Evolutionary conservation across 495 filamentous ascomycete genomes (phyloP).

Genomic region (Arthonia radiata): DNA sequence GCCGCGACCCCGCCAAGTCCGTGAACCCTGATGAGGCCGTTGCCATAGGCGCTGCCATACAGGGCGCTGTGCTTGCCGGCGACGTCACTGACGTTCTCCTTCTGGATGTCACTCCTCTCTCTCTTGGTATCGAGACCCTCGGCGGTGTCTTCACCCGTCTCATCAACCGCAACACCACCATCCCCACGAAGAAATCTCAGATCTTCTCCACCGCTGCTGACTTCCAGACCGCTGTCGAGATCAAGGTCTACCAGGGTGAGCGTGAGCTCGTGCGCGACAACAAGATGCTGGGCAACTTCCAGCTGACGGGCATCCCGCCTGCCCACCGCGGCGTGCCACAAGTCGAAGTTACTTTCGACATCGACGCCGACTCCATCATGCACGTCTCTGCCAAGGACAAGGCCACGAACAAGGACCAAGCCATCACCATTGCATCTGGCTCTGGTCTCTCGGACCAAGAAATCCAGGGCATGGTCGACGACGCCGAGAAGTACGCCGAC

Average conservation of each 20-base stretch:
- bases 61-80: conserved; percentile 90
- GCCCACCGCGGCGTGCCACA: conserved; percentile 96
- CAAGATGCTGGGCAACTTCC: conserved; percentile 99
- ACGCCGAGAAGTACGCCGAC: conserved; percentile 91
- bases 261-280: conserved; percentile 98
- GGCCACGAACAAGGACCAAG: conserved; percentile 98
- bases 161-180: conserved; percentile 99
- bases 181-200: conserved; percentile 99
- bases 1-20: conserved; percentile 92
- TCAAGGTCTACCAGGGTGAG: conserved; percentile 99
- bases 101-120: conserved; percentile 90
- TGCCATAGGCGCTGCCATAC: conserved; percentile 91
- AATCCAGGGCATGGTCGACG: conserved; percentile 90
- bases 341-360: conserved; percentile 97
- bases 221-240: conserved; percentile 98
- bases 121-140: conserved; percentile 97
- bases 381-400: conserved; percentile 99
- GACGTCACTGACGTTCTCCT: conserved; percentile 92
- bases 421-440: conserved; percentile 94
- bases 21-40: conserved; percentile 99
- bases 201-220: conserved; percentile 96
- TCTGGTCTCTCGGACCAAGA: conserved; percentile 89
- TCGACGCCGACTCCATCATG: conserved; percentile 95
- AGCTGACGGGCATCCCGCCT: conserved; percentile 92
- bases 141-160: conserved; percentile 97